These are phyloP conservation scores for Cladophialophora chaetospira DNA, from an alignment of 2,329 filamentous ascomycete species.

Conservation along the genomic window DNA sequence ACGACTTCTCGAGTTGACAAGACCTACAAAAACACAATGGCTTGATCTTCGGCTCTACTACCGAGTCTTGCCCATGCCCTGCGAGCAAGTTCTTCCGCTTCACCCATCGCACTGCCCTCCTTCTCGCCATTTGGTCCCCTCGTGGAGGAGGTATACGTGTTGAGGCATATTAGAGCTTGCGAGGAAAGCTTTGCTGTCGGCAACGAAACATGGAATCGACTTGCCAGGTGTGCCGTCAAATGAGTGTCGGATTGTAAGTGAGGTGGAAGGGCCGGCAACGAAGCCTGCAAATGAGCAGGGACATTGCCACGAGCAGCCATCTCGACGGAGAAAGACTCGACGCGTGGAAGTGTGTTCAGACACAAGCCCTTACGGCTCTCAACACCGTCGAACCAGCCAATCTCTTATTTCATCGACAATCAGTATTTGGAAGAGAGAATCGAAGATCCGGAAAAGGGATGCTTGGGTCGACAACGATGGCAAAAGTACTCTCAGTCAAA, in stretches of 20 bases:
- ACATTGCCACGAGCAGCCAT: constrained; percentile 49
- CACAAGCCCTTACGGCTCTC: not conserved
- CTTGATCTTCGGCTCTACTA: constrained; percentile 88
- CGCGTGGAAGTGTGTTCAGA: not conserved
- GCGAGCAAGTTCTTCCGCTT: constrained; percentile 87
- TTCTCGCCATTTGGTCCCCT: constrained; percentile 88
- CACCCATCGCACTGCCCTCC: constrained; percentile 88
- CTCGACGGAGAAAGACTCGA: constrained; percentile 17
- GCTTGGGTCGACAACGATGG: too few species aligned
- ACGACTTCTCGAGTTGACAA: not conserved
- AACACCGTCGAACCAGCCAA: not conserved
- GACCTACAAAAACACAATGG: constrained; percentile 85
- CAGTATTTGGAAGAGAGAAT: not conserved
- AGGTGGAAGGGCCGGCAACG: constrained; percentile 81
- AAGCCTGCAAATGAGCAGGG: constrained; percentile 73
- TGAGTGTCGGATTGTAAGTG: constrained; percentile 60
- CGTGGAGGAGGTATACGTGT: constrained; percentile 88
- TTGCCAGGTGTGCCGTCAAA: constrained; percentile 54
- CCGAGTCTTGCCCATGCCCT: constrained; percentile 84
- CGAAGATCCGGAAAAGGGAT: not conserved
- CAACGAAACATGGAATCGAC: constrained; percentile 79
- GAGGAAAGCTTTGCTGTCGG: constrained; percentile 88
- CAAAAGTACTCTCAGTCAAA: too few species aligned
- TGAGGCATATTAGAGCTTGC: constrained; percentile 86
- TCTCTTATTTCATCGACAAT: constrained; percentile 13